phyloP scores from a whole-genome alignment of 139 green algal genomes.

The Volvox africanus region DNA sequence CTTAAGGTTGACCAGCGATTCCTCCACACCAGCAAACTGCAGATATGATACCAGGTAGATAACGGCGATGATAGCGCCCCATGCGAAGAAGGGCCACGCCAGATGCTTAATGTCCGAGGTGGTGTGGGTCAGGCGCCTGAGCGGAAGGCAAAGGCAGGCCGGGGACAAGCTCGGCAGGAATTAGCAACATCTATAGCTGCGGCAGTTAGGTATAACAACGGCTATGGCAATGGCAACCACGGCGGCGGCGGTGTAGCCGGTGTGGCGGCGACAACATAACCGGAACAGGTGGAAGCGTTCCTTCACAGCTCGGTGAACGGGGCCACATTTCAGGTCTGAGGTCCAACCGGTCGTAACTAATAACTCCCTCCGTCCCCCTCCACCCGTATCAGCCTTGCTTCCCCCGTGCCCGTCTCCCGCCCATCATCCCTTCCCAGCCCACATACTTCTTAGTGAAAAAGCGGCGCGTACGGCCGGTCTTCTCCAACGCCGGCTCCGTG shows the following conservation, averaged over 20 bases:
- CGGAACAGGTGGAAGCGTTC: no score
- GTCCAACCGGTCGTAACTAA: no score
- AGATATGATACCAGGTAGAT: constrained; percentile 56
- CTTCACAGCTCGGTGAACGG: no score
- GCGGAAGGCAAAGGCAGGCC: background rate
- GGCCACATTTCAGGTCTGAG: no score
- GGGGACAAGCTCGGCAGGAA: background rate
- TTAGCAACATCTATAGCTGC: background rate
- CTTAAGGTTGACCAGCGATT: constrained; percentile 46
- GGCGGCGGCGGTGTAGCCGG: no score
- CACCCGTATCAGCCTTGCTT: no score
- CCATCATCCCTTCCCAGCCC: no score
- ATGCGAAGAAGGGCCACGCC: constrained; percentile 51
- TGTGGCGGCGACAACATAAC: no score
- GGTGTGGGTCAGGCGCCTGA: constrained; percentile 45
- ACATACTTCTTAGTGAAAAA: constrained; percentile 37
- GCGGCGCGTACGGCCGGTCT: background rate
- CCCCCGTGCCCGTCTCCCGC: no score
- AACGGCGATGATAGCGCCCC: constrained; percentile 48
- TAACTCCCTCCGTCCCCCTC: no score
- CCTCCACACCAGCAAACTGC: constrained; percentile 28
- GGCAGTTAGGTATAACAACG: no score
- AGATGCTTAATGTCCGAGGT: constrained; percentile 49
- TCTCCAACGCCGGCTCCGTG: background rate
- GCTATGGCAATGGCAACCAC: no score